Conservation (phyloP, 345 rosid genomes). For the Angophora floribunda region DNA sequence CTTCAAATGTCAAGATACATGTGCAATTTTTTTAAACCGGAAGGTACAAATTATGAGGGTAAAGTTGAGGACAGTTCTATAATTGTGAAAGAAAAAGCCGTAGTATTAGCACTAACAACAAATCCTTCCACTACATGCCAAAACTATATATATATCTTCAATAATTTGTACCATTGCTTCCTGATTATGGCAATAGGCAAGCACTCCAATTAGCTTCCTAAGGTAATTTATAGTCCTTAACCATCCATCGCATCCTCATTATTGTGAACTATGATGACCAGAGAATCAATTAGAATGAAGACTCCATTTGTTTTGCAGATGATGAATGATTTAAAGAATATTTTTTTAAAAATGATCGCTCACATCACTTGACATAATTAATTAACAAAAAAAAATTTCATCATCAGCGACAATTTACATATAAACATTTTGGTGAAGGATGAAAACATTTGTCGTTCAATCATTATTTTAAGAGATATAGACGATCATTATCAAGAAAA, state of each 20-base stretch:
- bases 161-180: background rate
- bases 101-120: background rate
- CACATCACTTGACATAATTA: too few relatives aligned
- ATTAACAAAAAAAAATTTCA: background rate
- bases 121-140: background rate
- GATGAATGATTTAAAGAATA: too few relatives aligned
- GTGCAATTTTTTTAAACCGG: background rate
- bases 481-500: too few relatives aligned
- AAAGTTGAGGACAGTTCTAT: background rate
- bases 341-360: too few relatives aligned
- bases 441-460: too few relatives aligned
- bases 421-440: too few relatives aligned
- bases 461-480: too few relatives aligned
- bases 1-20: background rate
- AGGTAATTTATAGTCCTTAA: background rate
- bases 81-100: background rate
- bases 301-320: fast-evolving
- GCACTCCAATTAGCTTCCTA: background rate
- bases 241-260: background rate
- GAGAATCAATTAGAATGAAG: background rate
- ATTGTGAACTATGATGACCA: fast-evolving
- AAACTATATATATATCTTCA: background rate
- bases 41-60: background rate
- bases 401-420: background rate
- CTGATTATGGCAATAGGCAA: background rate